Base-by-base conservation (phyloP, 2,329 filamentous ascomycete genomes). In the Dichotomopilus funicola region DNA sequence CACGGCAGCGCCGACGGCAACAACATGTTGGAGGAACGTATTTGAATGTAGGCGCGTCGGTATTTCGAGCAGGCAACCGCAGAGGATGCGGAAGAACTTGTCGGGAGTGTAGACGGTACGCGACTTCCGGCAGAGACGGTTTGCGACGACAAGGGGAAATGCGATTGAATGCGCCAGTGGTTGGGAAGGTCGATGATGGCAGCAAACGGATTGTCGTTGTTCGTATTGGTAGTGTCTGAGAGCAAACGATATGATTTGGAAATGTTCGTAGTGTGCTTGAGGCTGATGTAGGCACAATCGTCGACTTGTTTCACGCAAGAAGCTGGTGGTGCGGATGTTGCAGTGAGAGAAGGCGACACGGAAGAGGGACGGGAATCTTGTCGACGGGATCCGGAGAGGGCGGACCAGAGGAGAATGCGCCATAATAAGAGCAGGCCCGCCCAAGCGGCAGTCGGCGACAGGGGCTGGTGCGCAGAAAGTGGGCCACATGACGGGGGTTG, bases 1-100 rank as follows among this genome's bases (percentile, higher is more conserved):
- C 80, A 83, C 35, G 77, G 72, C 45, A 84, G 68, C 38, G 80
- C 78, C 35, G 81, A 83, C 19, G 81, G 80, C 59, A 83, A 75
- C 56, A 84, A 70, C 81, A 85, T 85, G 6, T n/a, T 36, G 19
- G 33, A 12, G n/a, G 36, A 27, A n/a, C 6, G 37, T 35, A 27
- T 53, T 31, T 13, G 13, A 27, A 38, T 37, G 46, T n/a, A 10
- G 9, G n/a, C 10, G 19, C 1, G 36, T n/a, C 6, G 37, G n/a
- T 19, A 6, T 11, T 12, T 11, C 40, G 10, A 12, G 6, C 11
- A 6, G 6, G 13, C 13, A 42, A n/a, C 37, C 49, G 46, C 50
- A 49, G 31, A 43, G 49, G 50, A 4, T 12, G 46, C 8, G 36
- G 31, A 44, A 13, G 45, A 35, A 10, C n/a, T 31, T 36, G 49